Base-by-base conservation (phyloP, 2,329 filamentous ascomycete species). In the Seiridium unicorne region DNA sequence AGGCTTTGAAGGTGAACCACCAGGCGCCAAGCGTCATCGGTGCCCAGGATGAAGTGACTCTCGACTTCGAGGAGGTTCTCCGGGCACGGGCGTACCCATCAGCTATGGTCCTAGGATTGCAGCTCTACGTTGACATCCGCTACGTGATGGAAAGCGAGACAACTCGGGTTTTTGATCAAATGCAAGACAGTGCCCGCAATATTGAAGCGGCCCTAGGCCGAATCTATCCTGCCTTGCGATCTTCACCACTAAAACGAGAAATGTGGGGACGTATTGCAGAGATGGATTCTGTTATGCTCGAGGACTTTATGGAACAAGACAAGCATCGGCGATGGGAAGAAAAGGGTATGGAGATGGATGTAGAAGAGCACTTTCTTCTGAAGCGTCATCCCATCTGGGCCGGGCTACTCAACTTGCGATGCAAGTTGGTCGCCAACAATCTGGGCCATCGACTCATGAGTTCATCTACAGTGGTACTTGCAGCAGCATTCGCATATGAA, bases 91-190 rank as follows among this genome's bases (percentile, higher is more conserved):
- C 55, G 1, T 66, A 68, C 18, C 60, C 64, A 7, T 67, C 68
- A 1, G 64, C 68, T 18, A 61, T 72, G 1, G 62, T 73, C 18
- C 70, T 74, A 31, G 67, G 66, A 5, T 59, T 70, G 11, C 69
- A 73, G 32, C 63, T 73, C 3, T 69, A 70, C 51, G 62, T 70
- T 36, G 70, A 74, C 36, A 71, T 74, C 36, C 72, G 70, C 1
- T 65, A 66, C 44, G 70, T 70, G 38, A 58, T 73, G 31, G 72
- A 73, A n/a, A 53, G 64, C 6, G 57, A 64, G 5, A 62, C 65
- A 1, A 34, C 13, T 8, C 48, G 65, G 18, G 56, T 65, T 0
- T 70, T 69, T 36, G 54, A 64, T 44, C 60, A 65, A 13, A 56
- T 69, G 8, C 67, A 68, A 48, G 7, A 35, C 13, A 70, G 64